phyloP scores from a whole-genome alignment of 129 eudicot species.

The Smallanthus sonchifolius region DNA sequence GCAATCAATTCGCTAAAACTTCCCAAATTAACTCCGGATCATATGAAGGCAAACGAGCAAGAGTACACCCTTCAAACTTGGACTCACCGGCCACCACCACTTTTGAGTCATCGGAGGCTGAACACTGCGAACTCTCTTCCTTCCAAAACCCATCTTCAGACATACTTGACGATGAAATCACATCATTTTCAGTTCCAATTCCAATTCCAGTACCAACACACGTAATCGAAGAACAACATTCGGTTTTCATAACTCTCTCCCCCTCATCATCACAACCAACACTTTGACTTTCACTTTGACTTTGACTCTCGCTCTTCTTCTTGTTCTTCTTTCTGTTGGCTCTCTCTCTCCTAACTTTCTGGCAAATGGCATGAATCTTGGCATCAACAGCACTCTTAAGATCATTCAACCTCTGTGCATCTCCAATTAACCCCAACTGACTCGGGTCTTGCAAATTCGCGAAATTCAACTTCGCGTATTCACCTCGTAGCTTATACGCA shows the following conservation, averaged over 20 bases:
- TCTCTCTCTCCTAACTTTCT: conserved; percentile 63
- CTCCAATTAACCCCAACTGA: conserved; percentile 66
- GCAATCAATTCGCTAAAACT: conserved; percentile 55
- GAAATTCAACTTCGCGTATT: conserved; percentile 80
- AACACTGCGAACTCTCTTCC: conserved; percentile 42
- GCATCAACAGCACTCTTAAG: conserved; percentile 73
- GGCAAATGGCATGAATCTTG: conserved; percentile 81
- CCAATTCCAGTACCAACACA: neutral
- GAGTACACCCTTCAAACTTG: conserved; percentile 53
- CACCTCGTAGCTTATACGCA: conserved; percentile 94
- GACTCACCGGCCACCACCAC: conserved; percentile 17
- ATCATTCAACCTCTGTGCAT: conserved; percentile 42
- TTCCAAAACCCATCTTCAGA: conserved; percentile 63
- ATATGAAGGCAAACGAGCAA: conserved; percentile 80
- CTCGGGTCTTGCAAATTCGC: conserved; percentile 67
- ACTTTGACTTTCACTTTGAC: neutral
- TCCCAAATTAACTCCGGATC: conserved; percentile 85
- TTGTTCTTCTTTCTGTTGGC: conserved; percentile 36
- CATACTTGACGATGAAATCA: conserved; percentile 38
- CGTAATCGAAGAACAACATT: conserved; percentile 37
- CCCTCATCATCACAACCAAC: conserved; percentile 15
- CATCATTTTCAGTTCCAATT: neutral
- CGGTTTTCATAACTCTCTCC: conserved; percentile 12
- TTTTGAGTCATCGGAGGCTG: conserved; percentile 31
- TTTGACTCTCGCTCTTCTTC: conserved; percentile 17